A percentile compares a stretch with the other conserved stretches of the same genome.
These are phyloP conservation scores for Psilocybe cubensis DNA, from an alignment of 768 basidiomycete species.

Conservation along the genomic window DNA sequence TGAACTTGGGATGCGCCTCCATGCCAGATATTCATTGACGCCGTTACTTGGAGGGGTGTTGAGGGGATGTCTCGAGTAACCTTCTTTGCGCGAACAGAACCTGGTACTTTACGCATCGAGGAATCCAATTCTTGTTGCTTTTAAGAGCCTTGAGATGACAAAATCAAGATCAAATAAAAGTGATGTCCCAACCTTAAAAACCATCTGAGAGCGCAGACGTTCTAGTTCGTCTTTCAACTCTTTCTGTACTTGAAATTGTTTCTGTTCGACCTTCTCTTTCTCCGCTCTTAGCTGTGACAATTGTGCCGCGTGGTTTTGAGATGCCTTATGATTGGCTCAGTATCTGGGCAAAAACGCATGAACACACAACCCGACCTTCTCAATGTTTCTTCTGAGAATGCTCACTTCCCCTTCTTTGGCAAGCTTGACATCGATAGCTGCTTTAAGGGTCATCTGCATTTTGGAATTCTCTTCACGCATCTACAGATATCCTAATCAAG, in stretches of 20 bases:
- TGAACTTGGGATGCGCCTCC: conserved; percentile 21
- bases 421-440: conserved; percentile 53
- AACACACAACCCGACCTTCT: conserved; percentile 52
- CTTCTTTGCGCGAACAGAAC: conserved; percentile 48
- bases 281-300: conserved; percentile 58
- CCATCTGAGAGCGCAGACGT: conserved; percentile 66
- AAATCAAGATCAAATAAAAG: background rate
- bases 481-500: conserved; percentile 35
- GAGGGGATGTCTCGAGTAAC: conserved; percentile 36
- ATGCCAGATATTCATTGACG: conserved; percentile 42
- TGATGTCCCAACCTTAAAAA: conserved; percentile 60
- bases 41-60: conserved; percentile 41
- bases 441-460: conserved; percentile 47
- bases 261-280: conserved; percentile 64
- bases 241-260: conserved; percentile 57
- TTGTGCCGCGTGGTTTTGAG: conserved; percentile 61
- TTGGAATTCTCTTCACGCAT: conserved; percentile 52
- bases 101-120: conserved; percentile 50
- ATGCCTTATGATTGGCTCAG: conserved; percentile 40
- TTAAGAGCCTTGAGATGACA: conserved; percentile 4
- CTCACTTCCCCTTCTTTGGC: conserved; percentile 74
- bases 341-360: background rate
- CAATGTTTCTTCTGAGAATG: conserved; percentile 65
- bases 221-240: conserved; percentile 72
- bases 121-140: conserved; percentile 75